Base-by-base conservation (phyloP, 164 flowering plant genomes). In the Vitis rupestris region DNA sequence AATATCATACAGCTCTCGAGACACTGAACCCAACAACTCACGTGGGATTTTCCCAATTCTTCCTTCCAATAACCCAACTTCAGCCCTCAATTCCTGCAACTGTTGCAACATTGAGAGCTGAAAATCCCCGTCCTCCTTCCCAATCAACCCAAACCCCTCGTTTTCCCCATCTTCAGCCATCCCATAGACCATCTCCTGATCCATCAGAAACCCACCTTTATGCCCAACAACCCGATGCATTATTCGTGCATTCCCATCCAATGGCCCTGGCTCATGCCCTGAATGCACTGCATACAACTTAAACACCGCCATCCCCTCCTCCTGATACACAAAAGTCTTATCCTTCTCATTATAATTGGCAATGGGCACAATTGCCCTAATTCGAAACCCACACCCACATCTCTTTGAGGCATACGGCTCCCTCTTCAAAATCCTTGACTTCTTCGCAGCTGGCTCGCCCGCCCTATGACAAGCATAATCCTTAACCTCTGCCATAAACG, bases 391-490 rank as follows among this genome's bases (percentile, higher is more conserved):
- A 82, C 99, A 95, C 3, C 99, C 99, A 75, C 99, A 95, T 69
- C 99, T 62, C 82, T 95, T 95, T 0, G 98, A 93, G 0, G 91
- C 87, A 76, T 95, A 95, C 0, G 97, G 98, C 67, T 93, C 99
- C 83, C 98, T 79, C 85, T 93, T 95, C 84, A 95, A 73, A 59
- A 85, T 73, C 84, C 77, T 84, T 0, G 97, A 85, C 76, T 85
- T 90, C 88, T 93, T 93, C 0, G 84, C 76, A 0, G 86, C 90
- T 1, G 99, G 99, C 80, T 91, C 93, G 11, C 99, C 99, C 0
- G 98, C 98, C 66, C 99, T 77, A 70, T 95, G 99, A 74, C 98
- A 95, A 15, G 99, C 99, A 76, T 95, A 95, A 76, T 95, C 99
- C 82, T 95, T 95, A 50, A 95, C 98, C 82, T 95, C 99, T 0